A percentile compares a stretch with the other conserved stretches of the same genome.
These are phyloP conservation scores for Sordariomycetes sp. DNA, from an alignment of 2,329 filamentous ascomycete genomes.

Conservation along the genomic window DNA sequence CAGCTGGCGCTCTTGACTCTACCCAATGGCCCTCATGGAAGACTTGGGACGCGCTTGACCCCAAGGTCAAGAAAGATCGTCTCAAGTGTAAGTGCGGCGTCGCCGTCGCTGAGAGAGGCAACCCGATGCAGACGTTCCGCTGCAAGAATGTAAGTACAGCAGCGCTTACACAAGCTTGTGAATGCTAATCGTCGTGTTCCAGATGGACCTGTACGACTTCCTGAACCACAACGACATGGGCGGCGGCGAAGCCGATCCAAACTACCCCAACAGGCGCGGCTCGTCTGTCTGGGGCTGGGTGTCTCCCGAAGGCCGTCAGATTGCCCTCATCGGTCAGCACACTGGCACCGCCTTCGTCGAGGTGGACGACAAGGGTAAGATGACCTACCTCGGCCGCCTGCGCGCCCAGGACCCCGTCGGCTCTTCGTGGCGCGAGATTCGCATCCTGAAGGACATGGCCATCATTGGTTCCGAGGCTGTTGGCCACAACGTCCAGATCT, in stretches of 20 bases:
- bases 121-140: constrained; percentile 11
- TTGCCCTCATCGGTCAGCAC: constrained; percentile 31
- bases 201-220: constrained; percentile 43
- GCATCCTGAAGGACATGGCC: constrained; percentile 17
- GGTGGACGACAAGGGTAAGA: constrained; percentile 26
- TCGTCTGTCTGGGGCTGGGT: constrained; percentile 29
- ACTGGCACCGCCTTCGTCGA: constrained; percentile 37
- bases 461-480: constrained; percentile 28
- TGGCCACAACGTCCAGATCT: constrained; percentile 49
- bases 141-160: constrained; percentile 11
- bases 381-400: constrained; percentile 32
- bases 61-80: constrained; percentile 6
- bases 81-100: constrained; percentile 7
- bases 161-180: background rate
- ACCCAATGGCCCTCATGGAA: constrained; percentile 7
- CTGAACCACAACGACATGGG: constrained; percentile 41
- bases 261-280: constrained; percentile 11
- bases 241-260: constrained; percentile 10
- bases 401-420: constrained; percentile 18
- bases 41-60: constrained; percentile 8
- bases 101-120: constrained; percentile 7
- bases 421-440: constrained; percentile 23
- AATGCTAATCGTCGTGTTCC: constrained; percentile 9
- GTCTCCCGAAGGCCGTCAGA: constrained; percentile 32
- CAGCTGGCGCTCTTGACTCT: constrained; percentile 6